Evolutionary conservation across 345 rosid species (phyloP), one percentile per base, ranked within the genome.

Genomic region (Ceriops decandra): DNA sequence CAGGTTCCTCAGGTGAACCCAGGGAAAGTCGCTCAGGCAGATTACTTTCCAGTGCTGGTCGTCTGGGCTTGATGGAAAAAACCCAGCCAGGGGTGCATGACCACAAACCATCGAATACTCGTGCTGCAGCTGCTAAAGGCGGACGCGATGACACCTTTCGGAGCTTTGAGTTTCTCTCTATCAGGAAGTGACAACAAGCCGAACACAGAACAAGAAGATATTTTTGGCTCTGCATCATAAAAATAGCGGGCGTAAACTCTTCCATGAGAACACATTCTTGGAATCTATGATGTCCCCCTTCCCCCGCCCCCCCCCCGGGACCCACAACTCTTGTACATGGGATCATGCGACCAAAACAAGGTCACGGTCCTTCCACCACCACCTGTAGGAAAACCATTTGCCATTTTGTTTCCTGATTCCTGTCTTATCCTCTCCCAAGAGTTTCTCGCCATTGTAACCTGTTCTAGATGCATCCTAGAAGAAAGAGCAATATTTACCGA

Each of bases 121-220:
- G 93, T n/a, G 57, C 83, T 21, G 79, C 77, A 28, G 81, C 84
- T 56, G 70, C 86, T 24, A 84, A 81, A 76, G 81, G 87, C 68
- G 76, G 83, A 35, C 90, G 86, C 13, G 90, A 87, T 70, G 98
- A 91, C 33, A 67, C 90, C 54, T 77, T 88, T 17, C 69, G 85
- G 73, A 90, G 88, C 87, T 87, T 95, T 4, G 98, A 95, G 78
- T 85, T 88, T 59, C 85, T 95, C 51, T 77, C 93, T 56, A 77
- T 90, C 52, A 63, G 76, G 47, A 72, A 72, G 58, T 68, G 60
- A 76, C 19, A 66, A 65, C 36, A 60, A 33, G 46, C 21, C 28
- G 57, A 57, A 22, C 21, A 13, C n/a, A 28, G 62, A 30, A 49
- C 28, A 64, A 56, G 4, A 13, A 61, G 52, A 46, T 49, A 21